Evolutionary conservation across 139 green algal species (phyloP), one percentile per base, ranked within the genome.

Genomic region (Tetradesmus lagerheimii): DNA sequence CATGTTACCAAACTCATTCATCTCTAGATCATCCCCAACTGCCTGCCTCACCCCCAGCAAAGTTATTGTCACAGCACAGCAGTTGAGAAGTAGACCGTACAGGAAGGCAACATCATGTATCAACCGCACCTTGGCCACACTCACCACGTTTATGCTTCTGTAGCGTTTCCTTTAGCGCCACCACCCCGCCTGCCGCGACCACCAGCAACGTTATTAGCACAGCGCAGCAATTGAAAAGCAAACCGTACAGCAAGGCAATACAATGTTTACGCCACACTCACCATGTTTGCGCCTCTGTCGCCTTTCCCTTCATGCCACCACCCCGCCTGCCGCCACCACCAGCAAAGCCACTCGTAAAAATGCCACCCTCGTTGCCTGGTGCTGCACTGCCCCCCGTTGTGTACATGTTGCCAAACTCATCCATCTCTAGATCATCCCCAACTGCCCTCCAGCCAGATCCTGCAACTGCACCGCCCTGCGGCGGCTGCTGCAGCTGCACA

Each of bases 261-360:
- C 66, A 76, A 16, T 16, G 62, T 75, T 6, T 11, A 75, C 18
- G 29, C 4, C 11, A 23, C 18, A 23, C 29, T 76, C 31, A 38
- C 71, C 71, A 79, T 4, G 71, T 79, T n/a, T 79, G 71, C 0
- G 77, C 77, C 39, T 83, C 77, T 35, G 77, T 53, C 9, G 77
- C 77, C 34, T 47, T 31, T 38, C 77, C 77, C 34, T 47, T 31
- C 38, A 38, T 34, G 37, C 45, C 80, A 45, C 23, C 41, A 76
- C 71, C 41, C 38, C 43, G 29, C 16, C 62, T 31, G 57, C 78
- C 25, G 57, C 45, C 47, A 38, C n/a, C 37, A 37, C 29, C 53
- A 1, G 16, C 53, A 39, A 25, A 39, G 41, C 43, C n/a, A 4
- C 41, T 50, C 25, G 23, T 64, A 35, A 57, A 34, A 14, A 23